Evolutionary conservation across 2,329 filamentous ascomycete genomes (phyloP).

Genomic region (Metarhizium sp.): DNA sequence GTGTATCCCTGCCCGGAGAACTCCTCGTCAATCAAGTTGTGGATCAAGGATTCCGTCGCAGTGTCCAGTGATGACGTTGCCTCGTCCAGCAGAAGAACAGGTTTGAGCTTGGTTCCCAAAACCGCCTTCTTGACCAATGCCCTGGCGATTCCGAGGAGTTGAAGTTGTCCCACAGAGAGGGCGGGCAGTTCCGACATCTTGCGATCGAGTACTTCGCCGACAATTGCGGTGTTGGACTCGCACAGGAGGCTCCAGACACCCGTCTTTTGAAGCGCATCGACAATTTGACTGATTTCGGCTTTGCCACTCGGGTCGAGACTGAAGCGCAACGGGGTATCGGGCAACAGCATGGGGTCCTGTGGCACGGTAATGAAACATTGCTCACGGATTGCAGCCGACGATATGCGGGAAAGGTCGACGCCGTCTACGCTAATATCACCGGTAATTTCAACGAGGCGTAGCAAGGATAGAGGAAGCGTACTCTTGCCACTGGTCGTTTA

Average conservation of each 20-base stretch:
- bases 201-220: slow-evolving; percentile 11
- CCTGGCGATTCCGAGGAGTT: not conserved
- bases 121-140: not conserved
- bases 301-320: slow-evolving; percentile 11
- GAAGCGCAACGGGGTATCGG: slow-evolving; percentile 10
- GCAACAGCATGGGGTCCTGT: slow-evolving; percentile 17
- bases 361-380: slow-evolving; percentile 21
- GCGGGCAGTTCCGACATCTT: slow-evolving; percentile 11
- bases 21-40: slow-evolving; percentile 18
- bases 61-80: slow-evolving; percentile 22
- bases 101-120: slow-evolving; percentile 9
- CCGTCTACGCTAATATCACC: slow-evolving; percentile 20
- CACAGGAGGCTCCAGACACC: slow-evolving; percentile 4
- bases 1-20: slow-evolving; percentile 22
- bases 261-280: too few relatives aligned
- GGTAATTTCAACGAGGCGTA: slow-evolving; percentile 10
- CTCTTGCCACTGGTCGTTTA: slow-evolving; percentile 15
- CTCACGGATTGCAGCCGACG: slow-evolving; percentile 15
- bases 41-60: slow-evolving; percentile 20
- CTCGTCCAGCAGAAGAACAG: slow-evolving; percentile 24
- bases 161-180: slow-evolving; percentile 1
- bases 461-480: slow-evolving; percentile 11
- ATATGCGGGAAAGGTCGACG: slow-evolving; percentile 14
- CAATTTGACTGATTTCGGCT: too few relatives aligned
- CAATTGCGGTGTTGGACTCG: too few relatives aligned